Base-by-base conservation (phyloP, 306 rosid species). In the Trifolium dubium region DNA sequence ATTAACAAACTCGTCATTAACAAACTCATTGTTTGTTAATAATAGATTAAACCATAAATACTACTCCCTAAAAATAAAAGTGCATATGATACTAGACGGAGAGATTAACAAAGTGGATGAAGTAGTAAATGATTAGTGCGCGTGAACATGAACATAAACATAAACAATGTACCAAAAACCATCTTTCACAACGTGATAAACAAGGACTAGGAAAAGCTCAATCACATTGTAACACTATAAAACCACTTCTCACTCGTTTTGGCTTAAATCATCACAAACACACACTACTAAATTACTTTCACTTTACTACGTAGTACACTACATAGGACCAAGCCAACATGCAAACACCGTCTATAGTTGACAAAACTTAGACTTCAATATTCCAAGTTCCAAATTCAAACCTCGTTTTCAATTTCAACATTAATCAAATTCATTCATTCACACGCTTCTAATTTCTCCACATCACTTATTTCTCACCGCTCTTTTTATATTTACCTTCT, bases 121-220 rank as follows among this genome's bases (percentile, higher is more conserved):
- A 23, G 23, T 23, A 23, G 23, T 23, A 23, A 23, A 23, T 23
- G 23, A 23, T 23, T 23, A 23, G 23, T 23, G 23, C 23, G 23
- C 23, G 23, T 23, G 23, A 23, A 23, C 23, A 23, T 23, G 23
- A 23, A 23, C 23, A 23, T 23, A 23, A 23, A 23, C 23, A 23
- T 23, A 23, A 23, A 23, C 23, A 23, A 23, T 23, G 23, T 23
- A 23, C 23, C 23, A 23, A 79, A 79, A 79, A 66, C 59, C 70
- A 73, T 51, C 0, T 15, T 0, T 0, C 3, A 5, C 14, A 80
- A 80, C 72, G 83, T 80, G 83, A 50, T 67, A 67, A 80, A 80
- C 79, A 80, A 80, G 83, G 64, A 0, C 56, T 66, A n/a, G 44
- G 55, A 43, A 54, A 44, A 14, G 15, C 50, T 44, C 50, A 12